Base-by-base conservation (phyloP, 108 stramenopile genomes). In the Cyclostephanos invisitatus region DNA sequence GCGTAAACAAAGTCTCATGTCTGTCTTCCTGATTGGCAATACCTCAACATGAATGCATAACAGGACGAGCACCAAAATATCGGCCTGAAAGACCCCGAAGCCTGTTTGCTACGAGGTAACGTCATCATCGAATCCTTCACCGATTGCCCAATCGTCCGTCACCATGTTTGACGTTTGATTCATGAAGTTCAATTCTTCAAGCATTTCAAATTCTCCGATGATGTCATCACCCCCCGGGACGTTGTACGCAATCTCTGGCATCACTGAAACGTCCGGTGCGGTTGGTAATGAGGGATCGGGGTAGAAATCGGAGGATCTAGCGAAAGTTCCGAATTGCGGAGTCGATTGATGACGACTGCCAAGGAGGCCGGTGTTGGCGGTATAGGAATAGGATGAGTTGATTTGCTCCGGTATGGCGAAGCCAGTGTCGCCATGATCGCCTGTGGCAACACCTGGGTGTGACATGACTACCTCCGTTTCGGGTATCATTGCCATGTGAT, bases 91-190 rank as follows among this genome's bases (percentile, higher is more conserved):
- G 2, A 24, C 1, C 25, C 22, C 24, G 51, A 40, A 40, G 40
- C 7, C 10, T 7, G 40, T 40, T 40, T 40, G 40, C 40, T 60
- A 60, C 14, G 35, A n/a, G 24, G 36, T 29, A 8, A 38, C 14
- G 21, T 61, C 60, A 12, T 29, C 28, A 61, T 50, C 75, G 38
- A 76, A 76, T 44, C 75, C 66, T 35, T 80, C 78, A 0, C 78
- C 78, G 53, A 80, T 73, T 2, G 72, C 68, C 78, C 78, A 80
- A 72, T 80, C 78, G 47, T 73, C 71, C 6, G 72, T 64, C 47
- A 48, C 68, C 63, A 73, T 20, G 12, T 5, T 61, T 36, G 44
- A 14, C 15, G 3, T 46, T 46, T 14, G 44, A 15, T 46, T 46
- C 14, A 14, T 46, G 44, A 57, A 40, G 8, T 67, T 64, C 56